Evolutionary conservation across 192 early-diverging fungal species (phyloP).

Genomic region (Podila clonocystis): DNA sequence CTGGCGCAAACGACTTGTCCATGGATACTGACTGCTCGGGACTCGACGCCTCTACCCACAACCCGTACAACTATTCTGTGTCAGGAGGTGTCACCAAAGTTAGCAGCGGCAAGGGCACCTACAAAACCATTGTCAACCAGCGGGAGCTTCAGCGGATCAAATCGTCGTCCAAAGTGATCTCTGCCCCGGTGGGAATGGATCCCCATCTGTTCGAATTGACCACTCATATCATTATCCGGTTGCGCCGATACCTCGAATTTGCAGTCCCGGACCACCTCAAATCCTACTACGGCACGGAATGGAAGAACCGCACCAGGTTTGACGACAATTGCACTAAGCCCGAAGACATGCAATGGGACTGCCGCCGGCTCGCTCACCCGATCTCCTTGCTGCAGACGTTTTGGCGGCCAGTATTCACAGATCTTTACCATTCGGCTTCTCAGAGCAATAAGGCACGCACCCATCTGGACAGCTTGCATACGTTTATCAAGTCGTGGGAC

Average conservation of each 20-base stretch:
- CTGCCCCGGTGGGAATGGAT: constrained; percentile 35
- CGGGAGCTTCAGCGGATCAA: constrained; percentile 42
- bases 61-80: background rate
- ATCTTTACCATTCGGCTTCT: background rate
- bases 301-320: constrained; percentile 21
- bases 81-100: background rate
- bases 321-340: constrained; percentile 10
- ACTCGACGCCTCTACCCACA: background rate
- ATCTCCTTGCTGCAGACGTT: constrained; percentile 13
- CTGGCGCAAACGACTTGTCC: background rate
- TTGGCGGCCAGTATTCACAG: constrained; percentile 25
- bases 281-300: constrained; percentile 17
- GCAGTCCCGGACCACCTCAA: constrained; percentile 28
- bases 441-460: background rate
- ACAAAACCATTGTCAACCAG: constrained; percentile 26
- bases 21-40: background rate
- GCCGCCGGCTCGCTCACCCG: constrained; percentile 22
- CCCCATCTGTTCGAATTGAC: constrained; percentile 25
- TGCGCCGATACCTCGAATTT: constrained; percentile 27
- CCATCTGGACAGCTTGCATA: constrained; percentile 12
- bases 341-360: constrained; percentile 22
- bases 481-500: constrained; percentile 39
- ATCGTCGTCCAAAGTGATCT: background rate
- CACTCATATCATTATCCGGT: constrained; percentile 29
- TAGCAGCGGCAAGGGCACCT: background rate